Evolutionary conservation across 1,139 yeast genomes (phyloP).

Genomic region (Martiniozyma asiatica): DNA sequence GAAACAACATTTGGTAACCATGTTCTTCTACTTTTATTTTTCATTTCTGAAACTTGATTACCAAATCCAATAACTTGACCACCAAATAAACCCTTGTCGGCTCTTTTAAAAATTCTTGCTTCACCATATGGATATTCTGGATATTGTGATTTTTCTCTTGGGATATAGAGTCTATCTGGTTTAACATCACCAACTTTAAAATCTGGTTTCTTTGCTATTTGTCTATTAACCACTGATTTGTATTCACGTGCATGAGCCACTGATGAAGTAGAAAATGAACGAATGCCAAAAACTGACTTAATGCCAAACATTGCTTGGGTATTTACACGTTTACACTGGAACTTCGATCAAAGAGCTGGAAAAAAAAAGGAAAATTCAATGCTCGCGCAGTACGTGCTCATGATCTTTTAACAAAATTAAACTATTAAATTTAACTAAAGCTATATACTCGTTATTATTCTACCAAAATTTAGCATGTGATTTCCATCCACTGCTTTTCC

Average conservation of each 20-base stretch:
- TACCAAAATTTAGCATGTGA: constrained; percentile 11
- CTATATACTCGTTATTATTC: not conserved
- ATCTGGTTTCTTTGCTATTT: constrained; percentile 25
- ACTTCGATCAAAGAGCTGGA: constrained; percentile 1
- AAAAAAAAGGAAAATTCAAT: not conserved
- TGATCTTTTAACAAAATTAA: too few relatives aligned
- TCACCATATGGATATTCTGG: constrained; percentile 84
- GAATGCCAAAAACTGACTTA: constrained; percentile 3
- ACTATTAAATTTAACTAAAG: not conserved
- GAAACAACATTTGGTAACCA: constrained; percentile 76
- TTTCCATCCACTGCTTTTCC: constrained; percentile 8
- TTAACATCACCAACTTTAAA: constrained; percentile 32
- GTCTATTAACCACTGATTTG: constrained; percentile 29
- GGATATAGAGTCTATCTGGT: constrained; percentile 31
- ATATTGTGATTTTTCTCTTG: constrained; percentile 33
- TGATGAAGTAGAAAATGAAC: constrained; percentile 17
- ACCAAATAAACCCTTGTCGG: constrained; percentile 81
- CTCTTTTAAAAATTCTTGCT: constrained; percentile 65
- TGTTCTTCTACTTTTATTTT: constrained; percentile 61
- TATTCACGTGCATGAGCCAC: constrained; percentile 23
- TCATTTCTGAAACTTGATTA: constrained; percentile 61
- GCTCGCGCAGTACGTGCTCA: too few relatives aligned
- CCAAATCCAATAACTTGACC: constrained; percentile 76
- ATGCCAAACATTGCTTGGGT: not conserved
- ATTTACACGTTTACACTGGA: not conserved